Percentiles rank a stretch among this genome's conserved stretches.
Conservation (phyloP, 768 basidiomycete species). For the Aureoboletus auriporus region DNA sequence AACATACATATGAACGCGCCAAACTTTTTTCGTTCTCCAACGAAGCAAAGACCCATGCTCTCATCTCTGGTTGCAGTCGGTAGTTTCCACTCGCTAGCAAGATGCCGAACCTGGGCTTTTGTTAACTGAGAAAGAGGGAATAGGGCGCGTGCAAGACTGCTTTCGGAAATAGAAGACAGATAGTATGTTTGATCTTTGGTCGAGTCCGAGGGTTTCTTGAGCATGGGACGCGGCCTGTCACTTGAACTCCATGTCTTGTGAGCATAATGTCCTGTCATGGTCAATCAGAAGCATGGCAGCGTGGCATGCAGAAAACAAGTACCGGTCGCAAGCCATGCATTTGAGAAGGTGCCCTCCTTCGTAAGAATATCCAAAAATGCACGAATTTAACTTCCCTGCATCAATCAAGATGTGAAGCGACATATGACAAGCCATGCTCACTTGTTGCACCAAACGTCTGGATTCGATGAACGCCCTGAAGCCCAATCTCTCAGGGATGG, state of each 20-base stretch:
- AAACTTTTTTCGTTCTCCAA: slow-evolving; percentile 77
- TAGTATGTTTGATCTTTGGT: slow-evolving; percentile 93
- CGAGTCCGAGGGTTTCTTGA: slow-evolving; percentile 51
- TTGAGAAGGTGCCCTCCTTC: slow-evolving; percentile 23
- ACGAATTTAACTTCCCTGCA: slow-evolving; percentile 85
- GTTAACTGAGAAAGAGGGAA: slow-evolving; percentile 70
- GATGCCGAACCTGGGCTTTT: slow-evolving; percentile 69
- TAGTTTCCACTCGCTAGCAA: slow-evolving; percentile 60
- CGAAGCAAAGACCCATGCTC: slow-evolving; percentile 94
- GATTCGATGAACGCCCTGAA: slow-evolving; percentile 80
- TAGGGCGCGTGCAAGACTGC: slow-evolving; percentile 59
- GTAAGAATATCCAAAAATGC: slow-evolving; percentile 68
- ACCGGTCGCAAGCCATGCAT: slow-evolving; percentile 83
- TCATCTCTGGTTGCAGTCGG: slow-evolving; percentile 76
- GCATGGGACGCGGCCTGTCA: slow-evolving; percentile 39
- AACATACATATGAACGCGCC: slow-evolving; percentile 65
- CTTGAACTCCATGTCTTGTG: slow-evolving; percentile 50
- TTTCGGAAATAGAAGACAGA: slow-evolving; percentile 71
- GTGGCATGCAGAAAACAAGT: not conserved
- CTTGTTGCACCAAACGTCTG: slow-evolving; percentile 92
- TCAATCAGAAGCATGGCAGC: not conserved
- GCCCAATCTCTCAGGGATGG: slow-evolving; percentile 80
- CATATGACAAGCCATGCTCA: slow-evolving; percentile 20
- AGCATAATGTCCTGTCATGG: slow-evolving; percentile 76
- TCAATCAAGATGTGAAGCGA: not conserved